These are phyloP conservation scores for Trichoderma harzianum DNA, from an alignment of 2,329 filamentous ascomycete species.

Conservation along the genomic window DNA sequence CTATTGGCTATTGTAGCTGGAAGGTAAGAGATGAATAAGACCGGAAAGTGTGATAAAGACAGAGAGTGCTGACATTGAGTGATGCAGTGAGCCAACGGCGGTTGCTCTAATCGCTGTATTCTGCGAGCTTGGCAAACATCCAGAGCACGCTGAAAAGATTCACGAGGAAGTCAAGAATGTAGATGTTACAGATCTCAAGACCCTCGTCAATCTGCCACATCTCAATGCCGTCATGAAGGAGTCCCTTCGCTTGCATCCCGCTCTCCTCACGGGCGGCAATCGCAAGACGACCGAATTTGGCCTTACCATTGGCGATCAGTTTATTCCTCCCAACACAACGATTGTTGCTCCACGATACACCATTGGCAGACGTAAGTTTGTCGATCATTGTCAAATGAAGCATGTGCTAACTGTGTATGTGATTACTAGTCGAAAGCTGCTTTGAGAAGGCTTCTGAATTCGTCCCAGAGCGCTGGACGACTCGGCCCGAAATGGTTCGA, in stretches of 20 bases:
- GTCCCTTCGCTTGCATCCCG: slow-evolving; percentile 25
- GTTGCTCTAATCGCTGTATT: neutral
- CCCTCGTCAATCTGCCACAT: neutral
- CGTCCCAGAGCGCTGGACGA: slow-evolving; percentile 39
- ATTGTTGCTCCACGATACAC: neutral
- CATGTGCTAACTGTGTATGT: neutral
- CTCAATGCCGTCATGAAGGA: slow-evolving; percentile 23
- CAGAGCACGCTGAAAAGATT: neutral
- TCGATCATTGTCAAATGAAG: neutral
- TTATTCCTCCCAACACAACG: slow-evolving; percentile 24
- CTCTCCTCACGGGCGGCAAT: slow-evolving; percentile 21
- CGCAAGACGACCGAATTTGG: slow-evolving; percentile 23
- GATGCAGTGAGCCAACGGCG: neutral
- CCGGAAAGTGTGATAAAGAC: neutral
- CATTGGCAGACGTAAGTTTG: neutral
- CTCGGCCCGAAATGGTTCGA: slow-evolving; percentile 30
- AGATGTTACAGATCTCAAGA: neutral
- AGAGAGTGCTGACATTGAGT: neutral
- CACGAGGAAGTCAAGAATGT: neutral
- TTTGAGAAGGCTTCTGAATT: slow-evolving; percentile 32
- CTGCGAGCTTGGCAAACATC: neutral
- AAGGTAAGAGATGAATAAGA: neutral
- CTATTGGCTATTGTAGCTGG: neutral
- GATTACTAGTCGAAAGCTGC: slow-evolving; percentile 24
- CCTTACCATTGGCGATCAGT: slow-evolving; percentile 20